Evolutionary conservation across 805 yeast genomes (phyloP).

Genomic region (Vanderwaltozyma yarrowii): DNA sequence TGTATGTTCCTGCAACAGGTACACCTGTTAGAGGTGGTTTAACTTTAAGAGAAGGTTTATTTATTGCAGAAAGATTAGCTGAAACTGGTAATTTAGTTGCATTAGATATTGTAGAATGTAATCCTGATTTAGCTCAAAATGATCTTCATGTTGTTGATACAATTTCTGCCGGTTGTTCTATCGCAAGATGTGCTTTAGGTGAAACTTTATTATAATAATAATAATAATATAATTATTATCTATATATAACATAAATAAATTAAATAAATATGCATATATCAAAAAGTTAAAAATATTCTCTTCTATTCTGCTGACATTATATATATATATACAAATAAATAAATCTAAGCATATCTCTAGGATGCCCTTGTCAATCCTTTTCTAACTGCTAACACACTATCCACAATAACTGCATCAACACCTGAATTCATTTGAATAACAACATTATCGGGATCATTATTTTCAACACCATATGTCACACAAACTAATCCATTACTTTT

Average conservation of each 20-base stretch:
- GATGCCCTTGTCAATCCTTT: constrained; percentile 46
- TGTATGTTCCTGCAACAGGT: constrained; percentile 92
- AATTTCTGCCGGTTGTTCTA: constrained; percentile 79
- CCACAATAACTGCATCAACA: constrained; percentile 97
- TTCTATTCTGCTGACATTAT: no score
- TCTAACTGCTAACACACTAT: constrained; percentile 86
- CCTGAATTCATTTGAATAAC: constrained; percentile 85
- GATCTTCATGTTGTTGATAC: constrained; percentile 75
- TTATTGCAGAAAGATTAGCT: constrained; percentile 84
- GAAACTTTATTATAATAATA: constrained; percentile 49
- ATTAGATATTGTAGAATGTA: constrained; percentile 87
- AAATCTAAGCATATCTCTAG: not conserved
- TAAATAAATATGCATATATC: no score
- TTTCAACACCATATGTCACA: constrained; percentile 79
- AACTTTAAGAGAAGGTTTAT: constrained; percentile 88
- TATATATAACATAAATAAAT: no score
- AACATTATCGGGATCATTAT: constrained; percentile 78
- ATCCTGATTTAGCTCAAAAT: constrained; percentile 75
- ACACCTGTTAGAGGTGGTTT: constrained; percentile 96
- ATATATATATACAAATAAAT: no score
- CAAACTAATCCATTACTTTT: constrained; percentile 87
- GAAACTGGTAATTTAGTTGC: constrained; percentile 82
- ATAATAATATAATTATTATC: not conserved
- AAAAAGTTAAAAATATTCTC: no score
- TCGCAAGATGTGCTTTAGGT: constrained; percentile 90